These are phyloP conservation scores for Plectosphaerella plurivora DNA, from an alignment of 2,329 filamentous ascomycete species.

Conservation along the genomic window DNA sequence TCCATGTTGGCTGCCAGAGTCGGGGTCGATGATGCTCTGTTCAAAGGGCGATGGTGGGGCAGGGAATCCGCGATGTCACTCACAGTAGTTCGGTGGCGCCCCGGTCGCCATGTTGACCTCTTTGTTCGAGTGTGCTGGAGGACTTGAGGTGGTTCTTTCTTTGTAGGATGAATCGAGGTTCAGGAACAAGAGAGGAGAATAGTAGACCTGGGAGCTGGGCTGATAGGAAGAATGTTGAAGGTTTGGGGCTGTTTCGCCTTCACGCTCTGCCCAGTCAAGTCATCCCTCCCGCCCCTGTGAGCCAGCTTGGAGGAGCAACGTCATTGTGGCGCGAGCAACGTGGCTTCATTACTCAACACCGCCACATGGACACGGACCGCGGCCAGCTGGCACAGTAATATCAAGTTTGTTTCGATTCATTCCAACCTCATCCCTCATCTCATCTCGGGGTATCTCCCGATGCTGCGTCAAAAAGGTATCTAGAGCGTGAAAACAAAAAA, in stretches of 20 bases:
- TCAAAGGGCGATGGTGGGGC: constrained; percentile 1
- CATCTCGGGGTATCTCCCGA: no score
- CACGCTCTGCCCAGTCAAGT: no score
- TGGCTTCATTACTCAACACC: constrained; percentile 16
- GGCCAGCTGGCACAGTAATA: not conserved
- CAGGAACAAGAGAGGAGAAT: no score
- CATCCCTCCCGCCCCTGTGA: not conserved
- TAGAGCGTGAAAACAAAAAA: not conserved
- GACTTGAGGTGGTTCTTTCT: no score
- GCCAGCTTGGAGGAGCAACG: constrained; percentile 23
- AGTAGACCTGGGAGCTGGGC: no score
- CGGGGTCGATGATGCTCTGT: not conserved
- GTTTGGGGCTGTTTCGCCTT: no score
- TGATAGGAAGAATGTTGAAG: no score
- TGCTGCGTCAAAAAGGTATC: not conserved
- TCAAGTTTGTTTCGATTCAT: not conserved
- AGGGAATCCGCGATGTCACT: constrained; percentile 17
- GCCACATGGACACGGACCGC: constrained; percentile 1
- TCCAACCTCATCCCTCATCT: no score
- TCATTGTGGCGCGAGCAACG: constrained; percentile 36
- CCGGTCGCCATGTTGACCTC: constrained; percentile 16
- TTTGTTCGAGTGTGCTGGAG: no score
- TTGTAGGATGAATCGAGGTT: no score
- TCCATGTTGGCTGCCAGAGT: not conserved
- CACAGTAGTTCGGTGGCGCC: constrained; percentile 56